Base-by-base conservation (phyloP, 1,284 basidiomycete species). In the Heliocybe sulcata region DNA sequence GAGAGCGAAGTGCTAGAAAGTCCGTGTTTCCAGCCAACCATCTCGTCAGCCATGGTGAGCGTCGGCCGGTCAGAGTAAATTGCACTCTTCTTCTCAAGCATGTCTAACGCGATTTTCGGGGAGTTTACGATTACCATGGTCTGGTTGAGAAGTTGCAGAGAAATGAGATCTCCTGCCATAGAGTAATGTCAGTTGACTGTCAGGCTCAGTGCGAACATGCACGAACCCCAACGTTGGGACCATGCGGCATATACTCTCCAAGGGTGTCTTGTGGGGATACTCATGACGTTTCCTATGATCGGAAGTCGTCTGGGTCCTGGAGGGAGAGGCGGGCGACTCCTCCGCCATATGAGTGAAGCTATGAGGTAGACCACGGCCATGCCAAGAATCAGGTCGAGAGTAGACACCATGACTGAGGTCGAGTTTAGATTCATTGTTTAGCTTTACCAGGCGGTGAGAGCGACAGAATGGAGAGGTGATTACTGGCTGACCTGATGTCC, bases 121-220 rank as follows among this genome's bases (percentile, higher is more conserved):
- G 45, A 50, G 45, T 54, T 54, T 2, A 59, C 38, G 12, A 59
- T 33, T 14, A 59, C 19, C 20, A 57, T 25, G 11, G 31, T 20
- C 29, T 50, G 45, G 8, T 45, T 45, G 20, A 49, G 33, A 16
- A 27, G 22, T 10, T 48, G 12, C 16, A 50, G 11, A 31, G 51
- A 50, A 8, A 54, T 42, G n/a, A 54, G 20, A 23, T 54, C 29
- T 3, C 53, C 53, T 54, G 4, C 6, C 29, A 4, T 6, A 12
- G 29, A 31, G 29, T 31, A 12, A 12, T 12, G 12, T 31, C 29
- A 31, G 29, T 31, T 12, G 29, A 31, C 12, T 6, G 29, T 6
- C 12, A 4, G 12, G 29, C 29, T 31, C 6, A 31, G 4, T 12
- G 12, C 12, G 29, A 31, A 31, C 6, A 31, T 12, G 29, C 6